These are phyloP conservation scores for Aspergillus proliferans DNA, from an alignment of 2,329 filamentous ascomycete genomes.

Conservation along the genomic window DNA sequence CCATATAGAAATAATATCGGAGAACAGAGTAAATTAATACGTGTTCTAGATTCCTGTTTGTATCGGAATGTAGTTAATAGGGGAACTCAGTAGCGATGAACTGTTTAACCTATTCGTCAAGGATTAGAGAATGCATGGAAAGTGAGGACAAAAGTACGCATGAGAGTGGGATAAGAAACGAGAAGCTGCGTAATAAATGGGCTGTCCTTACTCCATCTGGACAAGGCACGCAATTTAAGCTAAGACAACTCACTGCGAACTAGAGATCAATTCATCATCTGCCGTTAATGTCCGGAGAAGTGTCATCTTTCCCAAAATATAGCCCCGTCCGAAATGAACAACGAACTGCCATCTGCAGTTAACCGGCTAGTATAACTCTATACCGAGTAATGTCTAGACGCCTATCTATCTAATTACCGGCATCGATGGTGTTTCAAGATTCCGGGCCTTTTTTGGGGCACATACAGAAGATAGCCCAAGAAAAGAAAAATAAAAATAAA, in stretches of 20 bases:
- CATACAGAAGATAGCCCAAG: background rate
- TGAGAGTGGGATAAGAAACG: background rate
- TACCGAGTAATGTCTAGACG: no score
- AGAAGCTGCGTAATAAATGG: background rate
- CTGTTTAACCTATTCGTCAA: background rate
- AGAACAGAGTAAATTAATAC: no score
- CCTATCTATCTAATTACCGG: background rate
- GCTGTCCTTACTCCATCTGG: background rate
- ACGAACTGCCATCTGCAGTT: no score
- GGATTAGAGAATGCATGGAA: background rate
- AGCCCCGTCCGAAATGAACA: no score
- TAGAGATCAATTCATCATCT: background rate
- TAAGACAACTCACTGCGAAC: background rate
- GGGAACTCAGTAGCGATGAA: no score
- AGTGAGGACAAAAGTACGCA: background rate
- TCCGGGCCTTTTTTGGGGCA: no score
- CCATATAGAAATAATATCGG: no score
- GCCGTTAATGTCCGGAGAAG: no score
- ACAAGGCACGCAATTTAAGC: constrained; percentile 5
- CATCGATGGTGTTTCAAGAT: background rate
- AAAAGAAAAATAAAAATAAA: background rate
- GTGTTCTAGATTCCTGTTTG: no score
- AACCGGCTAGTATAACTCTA: no score
- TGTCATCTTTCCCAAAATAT: no score
- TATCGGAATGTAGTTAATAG: no score